Conservation (phyloP, 1,284 basidiomycete genomes). For the Puccinia hordei region DNA sequence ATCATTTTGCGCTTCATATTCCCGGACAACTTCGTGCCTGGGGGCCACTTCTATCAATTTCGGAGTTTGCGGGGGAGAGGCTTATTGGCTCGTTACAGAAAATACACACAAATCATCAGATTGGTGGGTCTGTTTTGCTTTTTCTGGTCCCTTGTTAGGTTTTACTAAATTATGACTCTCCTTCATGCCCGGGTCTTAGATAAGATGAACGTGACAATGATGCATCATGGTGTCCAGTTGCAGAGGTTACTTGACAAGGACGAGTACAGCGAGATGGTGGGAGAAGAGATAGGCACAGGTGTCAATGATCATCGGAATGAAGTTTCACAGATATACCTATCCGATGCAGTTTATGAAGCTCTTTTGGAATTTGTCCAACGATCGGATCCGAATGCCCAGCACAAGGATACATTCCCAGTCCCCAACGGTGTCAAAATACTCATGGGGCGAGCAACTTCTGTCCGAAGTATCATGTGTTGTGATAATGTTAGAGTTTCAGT, state of each 20-base stretch:
- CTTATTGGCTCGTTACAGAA: conserved; percentile 20
- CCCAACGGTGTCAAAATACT: background rate
- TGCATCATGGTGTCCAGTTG: background rate
- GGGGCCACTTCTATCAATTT: conserved; percentile 15
- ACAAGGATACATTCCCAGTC: background rate
- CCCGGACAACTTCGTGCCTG: background rate
- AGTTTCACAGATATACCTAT: background rate
- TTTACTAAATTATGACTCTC: background rate
- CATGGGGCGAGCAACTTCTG: background rate
- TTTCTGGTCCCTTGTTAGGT: background rate
- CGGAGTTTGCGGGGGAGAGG: conserved; percentile 32
- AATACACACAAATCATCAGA: conserved; percentile 18
- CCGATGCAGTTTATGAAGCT: background rate
- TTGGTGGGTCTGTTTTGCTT: conserved; percentile 2
- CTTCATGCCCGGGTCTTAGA: background rate
- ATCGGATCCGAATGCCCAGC: background rate
- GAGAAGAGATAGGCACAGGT: background rate
- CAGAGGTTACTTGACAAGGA: background rate
- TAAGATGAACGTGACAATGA: background rate
- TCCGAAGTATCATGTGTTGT: background rate
- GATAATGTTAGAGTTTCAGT: too few relatives aligned
- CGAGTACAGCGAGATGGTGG: background rate
- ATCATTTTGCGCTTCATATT: conserved; percentile 24
- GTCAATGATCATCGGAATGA: background rate
- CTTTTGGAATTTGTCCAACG: background rate